Evolutionary conservation across 805 yeast genomes (phyloP).

Genomic region (Kuraishia piskuri): DNA sequence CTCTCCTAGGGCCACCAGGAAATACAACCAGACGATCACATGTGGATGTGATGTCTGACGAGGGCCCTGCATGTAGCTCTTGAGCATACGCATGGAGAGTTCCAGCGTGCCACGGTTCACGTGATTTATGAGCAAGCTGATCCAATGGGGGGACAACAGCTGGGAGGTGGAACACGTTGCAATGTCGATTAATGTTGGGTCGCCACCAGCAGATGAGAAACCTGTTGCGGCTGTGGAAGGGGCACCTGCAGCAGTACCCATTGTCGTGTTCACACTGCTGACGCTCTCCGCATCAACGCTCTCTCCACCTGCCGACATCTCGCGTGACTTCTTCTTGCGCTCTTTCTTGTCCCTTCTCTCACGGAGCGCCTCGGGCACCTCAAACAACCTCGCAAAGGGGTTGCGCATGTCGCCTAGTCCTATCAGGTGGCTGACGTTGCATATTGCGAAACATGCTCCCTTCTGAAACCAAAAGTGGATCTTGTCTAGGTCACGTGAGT

Average conservation of each 20-base stretch:
- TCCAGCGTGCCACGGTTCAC: conserved; percentile 59
- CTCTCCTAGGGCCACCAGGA: conserved; percentile 54
- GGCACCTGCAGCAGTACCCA: not conserved
- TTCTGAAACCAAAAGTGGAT: conserved; percentile 70
- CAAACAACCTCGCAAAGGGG: conserved; percentile 70
- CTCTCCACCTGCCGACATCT: conserved; percentile 10
- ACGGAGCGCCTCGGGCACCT: conserved; percentile 60
- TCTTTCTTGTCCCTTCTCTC: conserved; percentile 70
- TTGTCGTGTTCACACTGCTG: not conserved
- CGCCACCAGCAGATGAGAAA: not conserved
- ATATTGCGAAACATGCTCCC: conserved; percentile 66
- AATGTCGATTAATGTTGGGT: conserved; percentile 9
- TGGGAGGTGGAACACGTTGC: conserved; percentile 19
- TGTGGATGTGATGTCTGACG: conserved; percentile 62
- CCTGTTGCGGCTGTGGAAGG: not conserved
- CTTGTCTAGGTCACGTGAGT: conserved; percentile 26
- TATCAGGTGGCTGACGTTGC: conserved; percentile 64
- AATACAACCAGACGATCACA: conserved; percentile 70
- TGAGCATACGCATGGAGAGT: conserved; percentile 58
- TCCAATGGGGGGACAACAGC: conserved; percentile 39
- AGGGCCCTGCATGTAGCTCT: conserved; percentile 64
- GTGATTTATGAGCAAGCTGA: conserved; percentile 36
- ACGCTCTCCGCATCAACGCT: not conserved
- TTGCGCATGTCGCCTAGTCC: conserved; percentile 73
- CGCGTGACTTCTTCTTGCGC: conserved; percentile 38